Percentiles rank a stretch among this genome's conserved stretches.
These are phyloP conservation scores for Podaxis carcinomalis DNA, from an alignment of 768 basidiomycete genomes.

Conservation along the genomic window DNA sequence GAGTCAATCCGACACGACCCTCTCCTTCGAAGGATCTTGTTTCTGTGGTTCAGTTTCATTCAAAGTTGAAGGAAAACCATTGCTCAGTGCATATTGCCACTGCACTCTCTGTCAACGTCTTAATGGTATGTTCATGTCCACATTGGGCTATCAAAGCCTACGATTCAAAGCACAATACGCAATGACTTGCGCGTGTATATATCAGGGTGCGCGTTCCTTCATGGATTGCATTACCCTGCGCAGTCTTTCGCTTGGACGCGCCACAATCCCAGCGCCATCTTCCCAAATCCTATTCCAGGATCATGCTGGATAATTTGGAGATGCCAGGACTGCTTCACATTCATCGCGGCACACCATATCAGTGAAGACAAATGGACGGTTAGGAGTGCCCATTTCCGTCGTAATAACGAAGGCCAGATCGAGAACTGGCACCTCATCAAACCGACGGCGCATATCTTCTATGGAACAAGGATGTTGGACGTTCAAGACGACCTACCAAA, in stretches of 20 bases:
- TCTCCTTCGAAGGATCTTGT: slow-evolving; percentile 39
- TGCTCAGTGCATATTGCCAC: slow-evolving; percentile 62
- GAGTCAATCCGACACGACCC: not conserved
- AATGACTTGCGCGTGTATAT: no score
- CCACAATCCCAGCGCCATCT: slow-evolving; percentile 26
- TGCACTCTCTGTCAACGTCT: slow-evolving; percentile 64
- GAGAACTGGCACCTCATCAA: slow-evolving; percentile 50
- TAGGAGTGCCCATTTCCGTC: slow-evolving; percentile 51
- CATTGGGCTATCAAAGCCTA: not conserved
- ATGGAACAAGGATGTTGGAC: slow-evolving; percentile 56
- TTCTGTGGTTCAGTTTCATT: slow-evolving; percentile 53
- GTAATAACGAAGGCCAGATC: slow-evolving; percentile 40
- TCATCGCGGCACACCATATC: slow-evolving; percentile 50
- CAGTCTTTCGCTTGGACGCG: slow-evolving; percentile 53
- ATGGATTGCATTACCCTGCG: slow-evolving; percentile 52
- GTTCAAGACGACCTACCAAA: slow-evolving; percentile 53
- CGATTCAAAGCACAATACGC: not conserved
- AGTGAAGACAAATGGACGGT: slow-evolving; percentile 46
- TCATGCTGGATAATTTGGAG: slow-evolving; percentile 49
- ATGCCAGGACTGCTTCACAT: slow-evolving; percentile 55
- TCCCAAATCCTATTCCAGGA: slow-evolving; percentile 35
- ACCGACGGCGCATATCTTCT: slow-evolving; percentile 66
- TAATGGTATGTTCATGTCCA: slow-evolving; percentile 33
- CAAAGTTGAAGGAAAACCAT: slow-evolving; percentile 39
- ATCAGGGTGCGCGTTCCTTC: slow-evolving; percentile 56